Base-by-base conservation (phyloP, 257 asterid genomes). In the Solanum bukasovii region DNA sequence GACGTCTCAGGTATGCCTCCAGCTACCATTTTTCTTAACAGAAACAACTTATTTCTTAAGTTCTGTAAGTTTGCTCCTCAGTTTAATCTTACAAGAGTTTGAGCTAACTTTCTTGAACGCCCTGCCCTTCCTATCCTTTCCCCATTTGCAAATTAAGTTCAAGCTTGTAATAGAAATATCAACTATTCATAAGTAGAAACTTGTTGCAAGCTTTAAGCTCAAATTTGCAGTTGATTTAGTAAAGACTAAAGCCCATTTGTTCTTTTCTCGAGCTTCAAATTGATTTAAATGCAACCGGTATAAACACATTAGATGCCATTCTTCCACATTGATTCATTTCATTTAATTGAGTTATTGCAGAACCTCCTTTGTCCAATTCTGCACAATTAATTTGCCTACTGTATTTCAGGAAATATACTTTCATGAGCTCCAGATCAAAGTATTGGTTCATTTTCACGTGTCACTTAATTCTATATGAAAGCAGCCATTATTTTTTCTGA, bases 1-100 rank as follows among this genome's bases (percentile, higher is more conserved):
- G 99, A 97, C 49, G 98, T 97, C 87, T 91, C 99, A 75, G 98
- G 98, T 97, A 89, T 49, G 83, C 49, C 20, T 56, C 65, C 68
- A 14, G 67, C 61, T 25, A 40, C 84, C 65, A 79, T 79, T 44
- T 79, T 79, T 13, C 67, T 44, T 79, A 2, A 44, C 67, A 44
- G n/a, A 79, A 27, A 25, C 56, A 79, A 44, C 38, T 14, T 79
- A 25, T 16, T 79, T 77, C 84, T 11, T 40, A 38, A 12, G 81
- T 72, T 16, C 44, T 72, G 44, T 72, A 18, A 13, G 27, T 72
- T 72, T 33, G 14, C 81, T 72, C 81, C 46, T 33, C 16, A 7
- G 14, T 72, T n/a, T 72, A 73, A 13, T 35, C 49, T 73, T 71
- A 16, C 25, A 33, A 71, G 29, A n/a, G 16, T 35, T 73, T 73